These are phyloP conservation scores for Cercospora sp. DNA, from an alignment of 2,329 filamentous ascomycete species.

Conservation along the genomic window DNA sequence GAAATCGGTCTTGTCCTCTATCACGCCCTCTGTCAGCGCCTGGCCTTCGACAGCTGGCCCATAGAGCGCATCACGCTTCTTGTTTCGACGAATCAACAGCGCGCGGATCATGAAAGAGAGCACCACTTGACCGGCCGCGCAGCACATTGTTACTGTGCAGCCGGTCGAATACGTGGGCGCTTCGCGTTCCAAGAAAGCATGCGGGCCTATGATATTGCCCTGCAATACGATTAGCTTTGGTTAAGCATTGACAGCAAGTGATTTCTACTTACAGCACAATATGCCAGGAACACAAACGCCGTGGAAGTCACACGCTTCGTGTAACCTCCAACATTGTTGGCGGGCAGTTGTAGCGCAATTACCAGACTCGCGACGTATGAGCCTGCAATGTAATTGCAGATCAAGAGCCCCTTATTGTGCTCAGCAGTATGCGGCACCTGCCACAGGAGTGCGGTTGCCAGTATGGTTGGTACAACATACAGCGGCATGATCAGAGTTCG, in stretches of 20 bases:
- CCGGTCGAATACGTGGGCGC: slow-evolving; percentile 54
- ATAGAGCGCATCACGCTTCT: slow-evolving; percentile 40
- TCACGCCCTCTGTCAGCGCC: slow-evolving; percentile 26
- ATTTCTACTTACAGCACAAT: slow-evolving; percentile 34
- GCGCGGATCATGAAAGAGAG: slow-evolving; percentile 41
- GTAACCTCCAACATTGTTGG: slow-evolving; percentile 51
- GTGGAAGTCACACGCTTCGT: slow-evolving; percentile 51
- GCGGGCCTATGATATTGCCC: slow-evolving; percentile 52
- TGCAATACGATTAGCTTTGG: slow-evolving; percentile 32
- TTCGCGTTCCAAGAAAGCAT: slow-evolving; percentile 49
- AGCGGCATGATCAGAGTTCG: slow-evolving; percentile 56
- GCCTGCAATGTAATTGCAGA: slow-evolving; percentile 55
- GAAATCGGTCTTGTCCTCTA: slow-evolving; percentile 44
- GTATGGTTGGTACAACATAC: slow-evolving; percentile 55
- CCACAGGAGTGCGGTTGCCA: slow-evolving; percentile 55
- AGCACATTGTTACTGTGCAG: slow-evolving; percentile 53
- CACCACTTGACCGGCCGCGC: slow-evolving; percentile 46
- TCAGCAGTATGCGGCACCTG: slow-evolving; percentile 44
- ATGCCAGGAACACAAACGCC: slow-evolving; percentile 50
- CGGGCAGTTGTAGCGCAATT: slow-evolving; percentile 55
- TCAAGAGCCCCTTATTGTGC: slow-evolving; percentile 49
- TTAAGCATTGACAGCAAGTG: slow-evolving; percentile 44
- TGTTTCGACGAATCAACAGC: slow-evolving; percentile 43
- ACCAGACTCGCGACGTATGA: slow-evolving; percentile 55
- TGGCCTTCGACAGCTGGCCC: slow-evolving; percentile 24